Conservation (phyloP, 1,284 basidiomycete species). For the Dichomitus squalens region DNA sequence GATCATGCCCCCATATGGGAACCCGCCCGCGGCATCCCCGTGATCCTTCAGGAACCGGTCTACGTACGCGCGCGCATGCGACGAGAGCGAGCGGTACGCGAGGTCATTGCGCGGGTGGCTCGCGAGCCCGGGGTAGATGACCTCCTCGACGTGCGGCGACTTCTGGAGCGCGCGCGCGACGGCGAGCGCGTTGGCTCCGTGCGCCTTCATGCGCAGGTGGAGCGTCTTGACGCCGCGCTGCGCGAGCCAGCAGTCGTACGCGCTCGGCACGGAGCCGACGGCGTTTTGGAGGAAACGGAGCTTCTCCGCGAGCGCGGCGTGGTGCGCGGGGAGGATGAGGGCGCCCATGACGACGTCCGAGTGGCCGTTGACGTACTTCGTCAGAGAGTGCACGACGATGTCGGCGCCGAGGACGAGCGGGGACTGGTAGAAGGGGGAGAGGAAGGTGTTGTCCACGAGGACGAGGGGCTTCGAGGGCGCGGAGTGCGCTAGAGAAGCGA, state of each 20-base stretch:
- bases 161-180: conserved; percentile 70
- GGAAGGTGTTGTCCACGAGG: conserved; percentile 92
- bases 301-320: conserved; percentile 47
- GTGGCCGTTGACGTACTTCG: conserved; percentile 95
- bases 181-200: conserved; percentile 82
- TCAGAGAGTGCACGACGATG: conserved; percentile 79
- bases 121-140: conserved; percentile 86
- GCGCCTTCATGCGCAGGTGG: conserved; percentile 83
- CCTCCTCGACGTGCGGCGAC: conserved; percentile 67
- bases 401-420: conserved; percentile 88
- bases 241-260: conserved; percentile 91
- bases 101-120: conserved; percentile 61
- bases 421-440: conserved; percentile 90
- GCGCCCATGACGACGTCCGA: conserved; percentile 91
- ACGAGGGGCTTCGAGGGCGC: conserved; percentile 67
- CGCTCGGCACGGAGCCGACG: conserved; percentile 84
- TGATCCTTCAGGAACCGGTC: conserved; percentile 41
- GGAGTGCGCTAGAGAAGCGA: conserved; percentile 62
- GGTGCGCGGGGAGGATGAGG: conserved; percentile 70
- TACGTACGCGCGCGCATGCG: conserved; percentile 73
- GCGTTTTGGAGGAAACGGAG: conserved; percentile 93
- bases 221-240: conserved; percentile 93
- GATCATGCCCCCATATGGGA: conserved; percentile 89
- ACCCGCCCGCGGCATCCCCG: conserved; percentile 46
- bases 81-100: conserved; percentile 66